These are phyloP conservation scores for Cicer judaicum DNA, from an alignment of 306 rosid species.

Conservation along the genomic window DNA sequence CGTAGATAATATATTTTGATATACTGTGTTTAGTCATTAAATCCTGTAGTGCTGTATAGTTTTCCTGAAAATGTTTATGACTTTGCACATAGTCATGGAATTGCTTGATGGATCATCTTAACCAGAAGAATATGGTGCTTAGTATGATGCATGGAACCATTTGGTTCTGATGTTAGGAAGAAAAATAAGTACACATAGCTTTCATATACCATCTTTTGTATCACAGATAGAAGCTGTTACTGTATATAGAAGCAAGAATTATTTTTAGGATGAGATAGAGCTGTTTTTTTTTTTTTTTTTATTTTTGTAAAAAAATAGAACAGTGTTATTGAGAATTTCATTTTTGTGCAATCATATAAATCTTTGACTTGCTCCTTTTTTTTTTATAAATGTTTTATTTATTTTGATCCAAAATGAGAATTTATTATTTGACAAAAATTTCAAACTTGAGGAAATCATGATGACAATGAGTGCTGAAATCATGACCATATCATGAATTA, in stretches of 20 bases:
- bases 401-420: too few relatives aligned
- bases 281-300: constrained; percentile 14
- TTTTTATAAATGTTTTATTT: not conserved
- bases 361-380: not conserved
- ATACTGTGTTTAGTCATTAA: constrained; percentile 1
- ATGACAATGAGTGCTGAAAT: too few relatives aligned
- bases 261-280: constrained; percentile 27
- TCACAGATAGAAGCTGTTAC: constrained; percentile 21
- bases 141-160: constrained; percentile 29
- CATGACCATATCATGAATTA: too few relatives aligned
- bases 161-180: constrained; percentile 9
- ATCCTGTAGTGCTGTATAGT: constrained; percentile 23
- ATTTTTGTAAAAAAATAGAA: constrained; percentile 2
- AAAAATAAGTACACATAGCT: constrained; percentile 10
- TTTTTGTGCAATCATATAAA: constrained; percentile 21
- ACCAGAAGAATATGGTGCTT: constrained; percentile 6
- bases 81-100: constrained; percentile 30
- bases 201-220: constrained; percentile 15
- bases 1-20: constrained; percentile 40
- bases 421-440: too few relatives aligned
- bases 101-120: constrained; percentile 25
- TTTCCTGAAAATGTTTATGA: constrained; percentile 22
- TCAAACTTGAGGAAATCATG: too few relatives aligned
- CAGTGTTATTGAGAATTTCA: constrained; percentile 17
- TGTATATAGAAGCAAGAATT: constrained; percentile 28